Percentiles rank a stretch among this genome's conserved stretches.
These are phyloP conservation scores for Basipetospora sp. DNA, from an alignment of 2,329 filamentous ascomycete genomes.

Conservation along the genomic window DNA sequence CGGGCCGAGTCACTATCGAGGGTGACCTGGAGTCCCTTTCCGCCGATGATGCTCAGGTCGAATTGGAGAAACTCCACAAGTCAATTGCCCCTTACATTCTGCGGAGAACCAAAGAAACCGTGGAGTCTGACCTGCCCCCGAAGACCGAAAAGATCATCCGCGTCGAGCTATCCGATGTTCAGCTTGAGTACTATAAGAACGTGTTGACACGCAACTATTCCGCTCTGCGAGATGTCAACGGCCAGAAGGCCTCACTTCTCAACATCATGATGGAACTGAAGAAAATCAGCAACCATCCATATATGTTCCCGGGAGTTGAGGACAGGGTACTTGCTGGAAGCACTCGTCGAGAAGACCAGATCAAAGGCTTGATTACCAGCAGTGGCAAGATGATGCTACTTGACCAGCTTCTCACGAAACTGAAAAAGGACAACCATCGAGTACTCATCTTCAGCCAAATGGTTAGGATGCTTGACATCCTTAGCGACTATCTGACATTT, in stretches of 20 bases:
- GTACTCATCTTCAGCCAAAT: constrained; percentile 98
- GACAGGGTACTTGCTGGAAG: constrained; percentile 73
- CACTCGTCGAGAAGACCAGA: constrained; percentile 69
- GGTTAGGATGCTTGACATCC: constrained; percentile 95
- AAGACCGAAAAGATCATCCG: constrained; percentile 99
- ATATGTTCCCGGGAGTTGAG: constrained; percentile 92
- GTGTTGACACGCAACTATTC: constrained; percentile 94
- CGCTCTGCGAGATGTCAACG: constrained; percentile 79
- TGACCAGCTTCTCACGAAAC: constrained; percentile 82
- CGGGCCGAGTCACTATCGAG: constrained; percentile 81
- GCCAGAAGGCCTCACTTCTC: constrained; percentile 84
- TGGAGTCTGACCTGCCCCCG: constrained; percentile 87
- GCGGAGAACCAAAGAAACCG: constrained; percentile 89
- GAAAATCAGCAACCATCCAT: constrained; percentile 96
- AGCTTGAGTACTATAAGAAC: constrained; percentile 97
- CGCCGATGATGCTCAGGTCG: constrained; percentile 67
- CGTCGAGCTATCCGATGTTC: constrained; percentile 88
- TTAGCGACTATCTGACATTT: constrained; percentile 83
- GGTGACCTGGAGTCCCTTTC: constrained; percentile 72
- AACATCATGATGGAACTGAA: constrained; percentile 99
- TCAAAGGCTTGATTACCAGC: constrained; percentile 86
- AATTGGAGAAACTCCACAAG: constrained; percentile 71
- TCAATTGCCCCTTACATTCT: constrained; percentile 89
- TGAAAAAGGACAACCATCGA: constrained; percentile 85
- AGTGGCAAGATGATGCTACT: constrained; percentile 99